Evolutionary conservation across 768 basidiomycete genomes (phyloP), one percentile per base, ranked within the genome.

Genomic region (Panellus pusillus): DNA sequence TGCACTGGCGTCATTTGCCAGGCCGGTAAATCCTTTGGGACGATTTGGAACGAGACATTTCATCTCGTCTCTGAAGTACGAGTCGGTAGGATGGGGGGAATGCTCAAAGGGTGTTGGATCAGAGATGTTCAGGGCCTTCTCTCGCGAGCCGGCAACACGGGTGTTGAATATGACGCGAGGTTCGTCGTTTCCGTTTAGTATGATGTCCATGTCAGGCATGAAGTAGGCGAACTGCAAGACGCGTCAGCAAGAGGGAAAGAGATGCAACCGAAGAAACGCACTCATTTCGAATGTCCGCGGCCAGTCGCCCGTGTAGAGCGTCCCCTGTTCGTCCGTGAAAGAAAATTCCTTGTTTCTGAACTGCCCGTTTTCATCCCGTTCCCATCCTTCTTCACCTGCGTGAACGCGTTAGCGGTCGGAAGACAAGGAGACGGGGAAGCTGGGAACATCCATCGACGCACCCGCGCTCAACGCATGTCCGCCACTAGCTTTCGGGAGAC

Each of bases 171-270:
- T 18, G 14, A 55, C 48, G n/a, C 61, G 61, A 11, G 61, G 61
- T 27, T 62, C 61, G 19, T 62, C 61, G 15, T 57, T 57, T 14
- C 61, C 57, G 45, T 60, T 62, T 24, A 62, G 48, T 5, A 62
- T 47, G 18, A 62, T 17, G 19, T 20, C 39, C 58, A 56, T 53
- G 28, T 62, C 35, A 41, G 61, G 61, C 44, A 62, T 42, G 36
- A 54, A 53, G 14, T 41, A 43, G 20, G 20, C 20, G 27, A 60
- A 50, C 53, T 59, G 48, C n/a, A 12, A 35, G 18, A 12, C 6
- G 12, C 8, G 45, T 50, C 27, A 18, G 47, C 17, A 24, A 35
- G n/a, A 24, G 2, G 17, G 39, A 27, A n/a, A 45, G 2, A 9
- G 19, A 2, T 24, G 24, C 24, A 24, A 3, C 8, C 8, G n/a